These are phyloP conservation scores for Solanum dulcamara DNA, from an alignment of 257 asterid genomes.

Conservation along the genomic window DNA sequence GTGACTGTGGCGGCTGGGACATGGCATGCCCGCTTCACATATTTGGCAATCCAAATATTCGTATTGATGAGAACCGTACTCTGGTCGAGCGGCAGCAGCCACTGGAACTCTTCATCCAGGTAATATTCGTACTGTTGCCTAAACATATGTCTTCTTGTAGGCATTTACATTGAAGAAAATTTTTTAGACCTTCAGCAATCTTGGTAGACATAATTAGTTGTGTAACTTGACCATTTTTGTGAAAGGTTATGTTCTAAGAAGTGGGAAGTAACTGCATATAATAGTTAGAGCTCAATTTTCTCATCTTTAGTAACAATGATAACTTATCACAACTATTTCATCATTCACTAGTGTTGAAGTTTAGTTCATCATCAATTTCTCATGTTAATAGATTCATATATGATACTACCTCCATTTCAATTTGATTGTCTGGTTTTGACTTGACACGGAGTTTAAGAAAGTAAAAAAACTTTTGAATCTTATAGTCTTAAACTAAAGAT, in stretches of 20 bases:
- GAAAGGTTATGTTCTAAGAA: not conserved
- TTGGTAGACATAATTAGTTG: not conserved
- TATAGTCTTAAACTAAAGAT: not conserved
- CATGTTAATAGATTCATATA: not conserved
- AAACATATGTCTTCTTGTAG: not conserved
- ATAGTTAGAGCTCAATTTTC: not conserved
- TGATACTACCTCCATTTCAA: not conserved
- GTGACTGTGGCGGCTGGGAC: constrained; percentile 99
- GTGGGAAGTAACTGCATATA: not conserved
- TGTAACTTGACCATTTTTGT: not conserved
- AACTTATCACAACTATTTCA: not conserved
- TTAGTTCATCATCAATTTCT: not conserved
- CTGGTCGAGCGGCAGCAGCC: constrained; percentile 31
- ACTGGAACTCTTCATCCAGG: constrained; percentile 64
- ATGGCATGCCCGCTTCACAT: constrained; percentile 77
- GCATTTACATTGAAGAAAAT: not conserved
- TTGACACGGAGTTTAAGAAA: not conserved
- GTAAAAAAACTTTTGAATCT: not conserved
- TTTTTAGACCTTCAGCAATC: not conserved
- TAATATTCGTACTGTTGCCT: constrained; percentile 3
- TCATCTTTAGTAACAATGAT: not conserved
- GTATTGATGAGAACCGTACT: constrained; percentile 22
- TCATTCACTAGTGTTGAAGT: not conserved
- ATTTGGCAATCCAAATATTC: constrained; percentile 31
- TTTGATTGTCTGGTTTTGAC: not conserved